Base-by-base conservation (phyloP, 306 rosid genomes). In the Boehmeria nivea region DNA sequence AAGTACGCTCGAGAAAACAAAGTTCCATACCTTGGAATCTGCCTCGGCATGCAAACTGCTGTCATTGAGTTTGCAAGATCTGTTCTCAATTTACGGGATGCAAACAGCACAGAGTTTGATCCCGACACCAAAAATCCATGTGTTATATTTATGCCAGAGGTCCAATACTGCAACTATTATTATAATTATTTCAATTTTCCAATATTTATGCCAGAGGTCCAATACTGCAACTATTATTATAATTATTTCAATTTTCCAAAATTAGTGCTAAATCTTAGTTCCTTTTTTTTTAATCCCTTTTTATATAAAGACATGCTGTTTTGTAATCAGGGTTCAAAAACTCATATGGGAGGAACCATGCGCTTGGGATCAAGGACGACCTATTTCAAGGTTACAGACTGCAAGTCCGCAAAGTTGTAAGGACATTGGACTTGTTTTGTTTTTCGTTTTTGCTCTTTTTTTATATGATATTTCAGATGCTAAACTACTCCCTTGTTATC, bases 291-390 rank as follows among this genome's bases (percentile, higher is more conserved):
- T 64, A 26, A 36, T 39, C 12, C 37, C 4, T 27, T 19, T 45
- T 28, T 1, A 46, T 51, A 20, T 67, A 66, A 63, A 70, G 57
- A 27, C 36, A 54, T 54, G 48, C 17, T 52, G 15, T 62, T 50
- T 61, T 7, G 51, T 20, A 20, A 42, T 21, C 61, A 87, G 95
- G 95, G 95, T 65, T 87, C 95, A 51, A 87, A 81, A 74, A 87
- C 94, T 65, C 89, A 75, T 43, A 87, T 87, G 95, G 95, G 95
- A 12, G 95, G 81, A 62, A 87, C 95, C 18, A 87, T 87, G 95
- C 89, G 95, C 19, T 84, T 81, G 52, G 95, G 95, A 27, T 83
- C 94, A 34, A 83, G 95, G 70, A 87, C 81, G 70, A 87, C 95
- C 39, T 75, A 74, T 64, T 87, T 87, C 72, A 70, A 79, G 50